These are phyloP conservation scores for Agaricus blazei DNA, from an alignment of 768 basidiomycete species.

Conservation along the genomic window DNA sequence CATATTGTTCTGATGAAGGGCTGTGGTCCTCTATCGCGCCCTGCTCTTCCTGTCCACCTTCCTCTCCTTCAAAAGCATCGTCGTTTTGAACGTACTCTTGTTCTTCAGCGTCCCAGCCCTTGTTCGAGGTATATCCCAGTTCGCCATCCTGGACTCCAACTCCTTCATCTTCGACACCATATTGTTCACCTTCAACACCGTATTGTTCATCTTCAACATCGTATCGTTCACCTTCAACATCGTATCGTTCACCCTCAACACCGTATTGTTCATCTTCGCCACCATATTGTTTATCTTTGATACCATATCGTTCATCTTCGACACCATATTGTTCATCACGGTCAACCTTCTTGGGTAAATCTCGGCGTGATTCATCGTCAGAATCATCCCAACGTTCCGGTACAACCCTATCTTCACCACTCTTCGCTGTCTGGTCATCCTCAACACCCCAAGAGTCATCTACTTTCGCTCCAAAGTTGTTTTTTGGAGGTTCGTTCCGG, in stretches of 20 bases:
- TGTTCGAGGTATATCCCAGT: background rate
- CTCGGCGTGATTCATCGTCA: background rate
- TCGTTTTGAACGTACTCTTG: background rate
- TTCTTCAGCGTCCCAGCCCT: background rate
- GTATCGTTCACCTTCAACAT: too few species aligned
- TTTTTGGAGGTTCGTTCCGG: background rate
- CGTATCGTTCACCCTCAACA: too few species aligned
- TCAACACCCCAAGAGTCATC: background rate
- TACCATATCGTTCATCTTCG: background rate
- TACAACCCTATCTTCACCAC: background rate
- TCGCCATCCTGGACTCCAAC: background rate
- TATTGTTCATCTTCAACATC: too few species aligned
- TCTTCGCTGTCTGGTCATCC: background rate
- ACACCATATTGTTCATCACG: background rate
- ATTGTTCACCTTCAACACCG: too few species aligned
- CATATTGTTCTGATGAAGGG: background rate
- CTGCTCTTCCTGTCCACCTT: background rate
- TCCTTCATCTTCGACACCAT: background rate
- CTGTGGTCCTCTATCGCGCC: background rate
- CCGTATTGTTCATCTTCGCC: too few species aligned
- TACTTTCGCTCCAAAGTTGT: background rate
- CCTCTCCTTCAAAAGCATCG: background rate
- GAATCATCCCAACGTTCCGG: background rate
- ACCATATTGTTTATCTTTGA: background rate
- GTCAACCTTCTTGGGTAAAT: background rate